Evolutionary conservation across 306 rosid genomes (phyloP).

Genomic region (Ammopiptanthus mongolicus): DNA sequence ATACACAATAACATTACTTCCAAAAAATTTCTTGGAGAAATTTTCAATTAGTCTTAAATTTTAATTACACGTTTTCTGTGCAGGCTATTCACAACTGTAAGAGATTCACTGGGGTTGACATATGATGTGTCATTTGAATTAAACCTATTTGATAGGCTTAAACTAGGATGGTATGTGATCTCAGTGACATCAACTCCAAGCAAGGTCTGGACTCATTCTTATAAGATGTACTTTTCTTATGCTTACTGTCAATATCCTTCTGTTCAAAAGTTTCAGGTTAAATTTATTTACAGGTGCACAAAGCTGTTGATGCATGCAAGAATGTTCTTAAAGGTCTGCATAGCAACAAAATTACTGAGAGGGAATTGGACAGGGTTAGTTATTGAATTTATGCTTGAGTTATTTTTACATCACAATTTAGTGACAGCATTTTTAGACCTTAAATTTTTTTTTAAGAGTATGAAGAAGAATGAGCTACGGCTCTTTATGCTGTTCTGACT

Average conservation of each 20-base stretch:
- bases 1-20: not conserved
- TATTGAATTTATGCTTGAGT: not conserved
- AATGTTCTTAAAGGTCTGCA: slow-evolving; percentile 91
- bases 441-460: too few relatives aligned
- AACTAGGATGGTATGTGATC: slow-evolving; percentile 94
- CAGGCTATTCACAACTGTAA: slow-evolving; percentile 93
- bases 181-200: slow-evolving; percentile 96
- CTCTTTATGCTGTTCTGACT: not conserved
- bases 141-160: slow-evolving; percentile 87
- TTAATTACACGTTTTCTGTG: slow-evolving; percentile 24
- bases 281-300: slow-evolving; percentile 64
- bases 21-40: not conserved
- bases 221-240: not conserved
- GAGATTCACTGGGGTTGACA: slow-evolving; percentile 97
- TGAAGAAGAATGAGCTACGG: not conserved
- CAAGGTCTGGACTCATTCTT: slow-evolving; percentile 61
- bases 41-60: slow-evolving; percentile 12
- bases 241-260: slow-evolving; percentile 12
- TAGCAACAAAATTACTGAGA: slow-evolving; percentile 79
- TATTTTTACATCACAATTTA: slow-evolving; percentile 10
- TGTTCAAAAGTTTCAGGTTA: slow-evolving; percentile 18
- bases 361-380: slow-evolving; percentile 98
- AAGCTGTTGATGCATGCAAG: slow-evolving; percentile 98
- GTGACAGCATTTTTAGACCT: not conserved
- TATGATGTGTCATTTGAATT: slow-evolving; percentile 94